These are phyloP conservation scores for Arabidopsis lyrata DNA, from an alignment of 441 rosid genomes.

Conservation along the genomic window DNA sequence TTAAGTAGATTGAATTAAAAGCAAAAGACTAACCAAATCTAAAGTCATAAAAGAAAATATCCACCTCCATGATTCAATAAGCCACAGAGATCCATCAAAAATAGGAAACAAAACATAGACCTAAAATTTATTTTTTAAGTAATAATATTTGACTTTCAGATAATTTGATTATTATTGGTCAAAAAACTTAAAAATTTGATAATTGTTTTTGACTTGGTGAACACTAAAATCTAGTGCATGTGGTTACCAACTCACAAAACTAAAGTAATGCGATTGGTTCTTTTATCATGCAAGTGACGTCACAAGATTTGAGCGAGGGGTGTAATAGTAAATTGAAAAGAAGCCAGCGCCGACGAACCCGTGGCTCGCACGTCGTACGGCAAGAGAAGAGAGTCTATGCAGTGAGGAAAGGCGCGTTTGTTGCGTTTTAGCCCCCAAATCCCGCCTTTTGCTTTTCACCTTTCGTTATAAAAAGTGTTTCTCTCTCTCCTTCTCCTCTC, in stretches of 20 bases:
- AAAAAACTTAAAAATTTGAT: not conserved
- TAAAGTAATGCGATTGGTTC: not conserved
- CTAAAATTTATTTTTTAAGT: not conserved
- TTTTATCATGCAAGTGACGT: not conserved
- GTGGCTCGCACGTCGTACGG: slow-evolving; percentile 38
- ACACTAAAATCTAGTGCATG: slow-evolving; percentile 13
- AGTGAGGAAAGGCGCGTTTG: slow-evolving; percentile 39
- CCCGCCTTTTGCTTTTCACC: slow-evolving; percentile 54
- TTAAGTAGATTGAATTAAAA: not conserved
- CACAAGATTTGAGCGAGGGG: not conserved
- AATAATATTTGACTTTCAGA: slow-evolving; percentile 6
- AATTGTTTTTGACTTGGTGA: slow-evolving; percentile 6
- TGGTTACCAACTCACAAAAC: not conserved
- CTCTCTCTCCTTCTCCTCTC: slow-evolving; percentile 8
- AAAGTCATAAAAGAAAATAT: not conserved
- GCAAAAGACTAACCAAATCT: not conserved
- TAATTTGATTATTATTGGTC: not conserved
- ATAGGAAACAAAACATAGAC: not conserved
- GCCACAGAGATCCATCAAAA: not conserved
- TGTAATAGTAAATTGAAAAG: not conserved
- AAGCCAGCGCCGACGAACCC: slow-evolving; percentile 25
- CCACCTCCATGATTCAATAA: not conserved
- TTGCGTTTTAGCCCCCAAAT: slow-evolving; percentile 38
- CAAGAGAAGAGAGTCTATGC: slow-evolving; percentile 1
- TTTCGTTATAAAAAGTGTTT: slow-evolving; percentile 28